Conservation (phyloP, 352 stramenopile species). For the Pythium grandisporangium region DNA sequence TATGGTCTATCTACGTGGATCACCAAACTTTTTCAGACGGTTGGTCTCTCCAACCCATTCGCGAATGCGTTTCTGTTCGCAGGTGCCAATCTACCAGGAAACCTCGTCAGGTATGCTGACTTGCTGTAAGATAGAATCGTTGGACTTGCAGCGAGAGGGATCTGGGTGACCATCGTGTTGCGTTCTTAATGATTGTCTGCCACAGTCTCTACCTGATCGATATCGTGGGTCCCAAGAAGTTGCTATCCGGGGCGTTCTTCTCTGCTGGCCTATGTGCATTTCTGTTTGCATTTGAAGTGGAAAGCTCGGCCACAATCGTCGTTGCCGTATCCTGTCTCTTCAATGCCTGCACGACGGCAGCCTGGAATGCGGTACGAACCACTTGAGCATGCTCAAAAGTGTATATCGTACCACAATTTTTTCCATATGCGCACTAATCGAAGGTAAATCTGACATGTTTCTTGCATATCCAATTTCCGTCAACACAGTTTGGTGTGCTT, state of each 20-base stretch:
- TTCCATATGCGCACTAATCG: too few relatives aligned
- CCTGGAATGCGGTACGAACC: conserved; percentile 86
- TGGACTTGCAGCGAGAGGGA: too few relatives aligned
- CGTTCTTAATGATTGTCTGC: neutral
- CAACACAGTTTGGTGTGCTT: conserved; percentile 76
- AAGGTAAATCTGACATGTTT: too few relatives aligned
- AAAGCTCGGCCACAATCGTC: conserved; percentile 57
- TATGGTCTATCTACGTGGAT: conserved; percentile 94
- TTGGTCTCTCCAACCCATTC: conserved; percentile 85
- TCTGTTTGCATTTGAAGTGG: conserved; percentile 73
- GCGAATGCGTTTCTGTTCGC: conserved; percentile 92
- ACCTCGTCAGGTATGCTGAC: conserved; percentile 57
- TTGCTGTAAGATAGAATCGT: neutral
- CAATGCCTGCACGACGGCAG: conserved; percentile 84
- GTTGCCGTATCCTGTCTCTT: conserved; percentile 87
- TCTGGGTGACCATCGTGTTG: too few relatives aligned
- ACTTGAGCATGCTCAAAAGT: too few relatives aligned
- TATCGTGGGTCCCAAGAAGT: conserved; percentile 49
- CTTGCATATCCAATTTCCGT: conserved; percentile 4
- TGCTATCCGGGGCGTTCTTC: conserved; percentile 64
- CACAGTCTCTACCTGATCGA: conserved; percentile 61
- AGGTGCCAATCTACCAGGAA: conserved; percentile 85
- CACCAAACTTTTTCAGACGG: conserved; percentile 85
- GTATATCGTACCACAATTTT: too few relatives aligned
- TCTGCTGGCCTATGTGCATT: conserved; percentile 52